These are phyloP conservation scores for Apiotrichum akiyoshidainum DNA, from an alignment of 1,284 basidiomycete species.

Conservation along the genomic window DNA sequence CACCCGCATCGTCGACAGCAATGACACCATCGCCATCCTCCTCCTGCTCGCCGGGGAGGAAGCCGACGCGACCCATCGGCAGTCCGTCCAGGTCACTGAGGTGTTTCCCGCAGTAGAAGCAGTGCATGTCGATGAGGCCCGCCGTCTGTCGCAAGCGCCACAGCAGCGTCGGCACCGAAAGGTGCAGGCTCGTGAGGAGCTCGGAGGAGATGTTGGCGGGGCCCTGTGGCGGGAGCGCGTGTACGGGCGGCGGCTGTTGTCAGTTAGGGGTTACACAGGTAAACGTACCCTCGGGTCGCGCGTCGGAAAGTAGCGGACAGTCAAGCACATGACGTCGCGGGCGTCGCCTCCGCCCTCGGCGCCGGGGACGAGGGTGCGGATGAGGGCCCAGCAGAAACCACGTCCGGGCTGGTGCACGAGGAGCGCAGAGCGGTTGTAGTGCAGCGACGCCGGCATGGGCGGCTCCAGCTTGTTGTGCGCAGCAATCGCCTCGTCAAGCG, in stretches of 20 bases:
- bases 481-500: constrained; percentile 4
- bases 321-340: constrained; percentile 1
- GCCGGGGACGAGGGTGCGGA: constrained; percentile 4
- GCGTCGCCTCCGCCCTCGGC: background rate
- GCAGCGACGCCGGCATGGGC: constrained; percentile 1
- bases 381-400: constrained; percentile 11
- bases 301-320: constrained; percentile 10
- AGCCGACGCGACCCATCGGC: constrained; percentile 5
- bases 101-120: constrained; percentile 12
- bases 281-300: constrained; percentile 3
- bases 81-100: constrained; percentile 16
- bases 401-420: constrained; percentile 7
- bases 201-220: constrained; percentile 10
- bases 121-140: constrained; percentile 6
- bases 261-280: background rate
- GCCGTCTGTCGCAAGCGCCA: constrained; percentile 11
- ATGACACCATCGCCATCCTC: background rate
- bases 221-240: constrained; percentile 17
- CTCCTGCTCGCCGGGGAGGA: constrained; percentile 1
- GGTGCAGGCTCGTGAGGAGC: constrained; percentile 9
- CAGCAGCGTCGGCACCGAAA: constrained; percentile 13
- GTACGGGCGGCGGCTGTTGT: constrained; percentile 20
- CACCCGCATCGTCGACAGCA: background rate
- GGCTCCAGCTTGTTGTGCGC: constrained; percentile 6
- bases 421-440: constrained; percentile 7